Base-by-base conservation (phyloP, 2,329 filamentous ascomycete species). In the Fusarium palustre region DNA sequence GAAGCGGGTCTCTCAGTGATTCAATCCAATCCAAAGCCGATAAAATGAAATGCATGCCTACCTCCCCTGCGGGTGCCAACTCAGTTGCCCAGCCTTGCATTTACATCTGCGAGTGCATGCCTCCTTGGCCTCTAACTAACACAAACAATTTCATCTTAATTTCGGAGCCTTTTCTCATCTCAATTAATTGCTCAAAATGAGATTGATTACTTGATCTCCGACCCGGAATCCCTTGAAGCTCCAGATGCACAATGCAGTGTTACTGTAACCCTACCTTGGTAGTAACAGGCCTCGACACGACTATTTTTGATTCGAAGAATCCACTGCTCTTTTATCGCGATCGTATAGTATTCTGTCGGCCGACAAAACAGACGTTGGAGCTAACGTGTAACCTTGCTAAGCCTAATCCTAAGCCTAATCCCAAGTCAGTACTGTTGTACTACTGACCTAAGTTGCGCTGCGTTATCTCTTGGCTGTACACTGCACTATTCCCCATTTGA, bases 1-100 rank as follows among this genome's bases (percentile, higher is more conserved):
- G 31, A 45, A 59, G 71, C 71, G 71, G 71, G 71, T 71, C 71
- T 58, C 42, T 57, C 61, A 48, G 64, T 39, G 50, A 61, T 56
- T 45, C 60, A 39, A 22, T 49, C 36, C 41, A 48, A 55, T 55
- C 22, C 52, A 48, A 30, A 30, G 48, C 36, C 20, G 36, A 25
- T 10, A 24, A 48, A 33, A 48, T n/a, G 28, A 31, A 16, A 41
- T 54, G 30, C 39, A 66, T 66, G 30, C 22, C 25, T 30, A 7
- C 11, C 43, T n/a, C 28, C 28, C 45, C 45, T 49, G 30, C 30
- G 31, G 34, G 22, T 33, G 22, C 16, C 22, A 24, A 34, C 46
- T 24, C 54, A 55, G 46, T 57, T 68, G 50, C 45, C 41, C 39
- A 70, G 67, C 66, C 71, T 59, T 71, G 71, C 57, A 70, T 72